Conservation (phyloP, 305 asterid genomes). For the Plantago lanceolata region DNA sequence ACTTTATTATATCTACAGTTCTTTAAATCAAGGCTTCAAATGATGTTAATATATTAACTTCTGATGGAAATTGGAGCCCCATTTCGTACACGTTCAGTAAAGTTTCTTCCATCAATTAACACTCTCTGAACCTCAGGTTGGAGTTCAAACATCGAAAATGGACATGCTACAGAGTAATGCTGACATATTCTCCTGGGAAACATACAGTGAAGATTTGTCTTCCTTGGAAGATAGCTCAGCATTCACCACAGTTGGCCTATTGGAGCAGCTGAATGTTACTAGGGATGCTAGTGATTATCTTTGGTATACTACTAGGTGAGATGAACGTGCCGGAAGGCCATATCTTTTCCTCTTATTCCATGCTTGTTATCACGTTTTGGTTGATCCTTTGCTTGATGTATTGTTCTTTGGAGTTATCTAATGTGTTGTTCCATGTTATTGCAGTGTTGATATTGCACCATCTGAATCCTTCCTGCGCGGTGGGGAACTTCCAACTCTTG, state of each 20-base stretch:
- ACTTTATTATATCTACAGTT: not conserved
- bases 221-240: constrained; percentile 64
- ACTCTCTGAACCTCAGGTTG: constrained; percentile 32
- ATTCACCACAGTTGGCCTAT: constrained; percentile 64
- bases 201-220: constrained; percentile 78
- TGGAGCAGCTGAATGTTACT: constrained; percentile 90
- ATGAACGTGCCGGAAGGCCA: not conserved
- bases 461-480: constrained; percentile 72
- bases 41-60: not conserved
- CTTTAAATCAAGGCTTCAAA: not conserved
- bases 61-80: not conserved
- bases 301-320: constrained; percentile 93
- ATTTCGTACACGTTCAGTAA: not conserved
- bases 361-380: too few species aligned
- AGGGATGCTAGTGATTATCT: constrained; percentile 88
- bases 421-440: constrained; percentile 21
- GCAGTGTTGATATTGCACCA: constrained; percentile 70
- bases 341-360: not conserved
- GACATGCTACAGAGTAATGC: constrained; percentile 59
- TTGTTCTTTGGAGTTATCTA: not conserved
- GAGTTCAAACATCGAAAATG: constrained; percentile 64
- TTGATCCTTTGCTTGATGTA: too few species aligned
- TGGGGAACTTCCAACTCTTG: constrained; percentile 74
- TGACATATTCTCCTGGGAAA: constrained; percentile 77
- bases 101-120: not conserved